These are phyloP conservation scores for Tirmania nivea DNA, from an alignment of 495 filamentous ascomycete genomes.

Conservation along the genomic window DNA sequence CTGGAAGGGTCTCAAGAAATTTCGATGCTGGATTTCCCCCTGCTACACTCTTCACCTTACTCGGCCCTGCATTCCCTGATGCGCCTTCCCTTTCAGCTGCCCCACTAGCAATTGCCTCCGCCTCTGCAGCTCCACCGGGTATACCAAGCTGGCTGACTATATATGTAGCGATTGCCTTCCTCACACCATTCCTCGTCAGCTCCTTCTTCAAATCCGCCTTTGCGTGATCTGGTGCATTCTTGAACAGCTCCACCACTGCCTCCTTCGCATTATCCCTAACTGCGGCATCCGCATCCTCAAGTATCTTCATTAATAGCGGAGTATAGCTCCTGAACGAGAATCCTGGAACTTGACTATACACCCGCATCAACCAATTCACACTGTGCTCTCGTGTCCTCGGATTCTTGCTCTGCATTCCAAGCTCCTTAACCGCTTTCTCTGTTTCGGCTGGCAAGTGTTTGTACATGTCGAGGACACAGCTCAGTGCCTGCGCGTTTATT, in stretches of 20 bases:
- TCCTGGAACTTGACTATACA: conserved; percentile 12
- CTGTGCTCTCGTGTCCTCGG: conserved; percentile 59
- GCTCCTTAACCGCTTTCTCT: conserved; percentile 57
- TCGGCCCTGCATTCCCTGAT: conserved; percentile 3
- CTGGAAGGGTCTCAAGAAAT: conserved; percentile 26
- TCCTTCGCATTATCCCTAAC: conserved; percentile 68
- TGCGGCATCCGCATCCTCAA: conserved; percentile 72
- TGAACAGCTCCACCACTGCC: conserved; percentile 66
- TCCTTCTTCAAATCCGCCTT: conserved; percentile 77
- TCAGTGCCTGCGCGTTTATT: conserved; percentile 43
- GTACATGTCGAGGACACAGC: conserved; percentile 56
- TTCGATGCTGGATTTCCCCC: conserved; percentile 30
- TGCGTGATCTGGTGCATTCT: conserved; percentile 53
- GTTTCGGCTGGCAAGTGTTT: conserved; percentile 43
- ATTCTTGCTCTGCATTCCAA: conserved; percentile 56
- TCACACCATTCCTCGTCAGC: conserved; percentile 52
- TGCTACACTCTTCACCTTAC: conserved; percentile 21
- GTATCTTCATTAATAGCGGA: conserved; percentile 53
- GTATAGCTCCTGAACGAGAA: conserved; percentile 66
- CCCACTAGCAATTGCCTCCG: conserved; percentile 8
- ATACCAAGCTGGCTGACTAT: conserved; percentile 54
- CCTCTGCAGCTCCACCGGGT: conserved; percentile 28
- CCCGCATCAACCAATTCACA: conserved; percentile 63
- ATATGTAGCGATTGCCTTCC: conserved; percentile 59
- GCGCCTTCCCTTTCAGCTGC: background rate